These are phyloP conservation scores for Lantana camara DNA, from an alignment of 257 asterid genomes.

Conservation along the genomic window DNA sequence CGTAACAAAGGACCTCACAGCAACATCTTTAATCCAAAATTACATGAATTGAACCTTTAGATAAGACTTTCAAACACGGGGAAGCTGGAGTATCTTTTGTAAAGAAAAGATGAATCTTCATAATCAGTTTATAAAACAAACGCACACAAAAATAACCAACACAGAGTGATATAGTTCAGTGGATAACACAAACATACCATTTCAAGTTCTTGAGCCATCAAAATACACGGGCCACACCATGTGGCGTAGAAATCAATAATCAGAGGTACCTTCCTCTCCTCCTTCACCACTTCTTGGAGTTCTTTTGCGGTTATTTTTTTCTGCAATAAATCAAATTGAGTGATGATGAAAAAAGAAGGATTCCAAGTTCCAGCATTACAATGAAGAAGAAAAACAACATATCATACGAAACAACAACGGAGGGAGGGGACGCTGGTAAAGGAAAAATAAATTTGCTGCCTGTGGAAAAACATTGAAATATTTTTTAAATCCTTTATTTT, in stretches of 20 bases:
- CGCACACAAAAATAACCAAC: not conserved
- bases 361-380: not conserved
- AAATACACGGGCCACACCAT: conserved; percentile 98
- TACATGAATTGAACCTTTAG: not conserved
- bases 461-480: no score
- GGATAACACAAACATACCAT: conserved; percentile 56
- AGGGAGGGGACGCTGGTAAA: no score
- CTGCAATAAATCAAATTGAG: conserved; percentile 39
- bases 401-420: no score
- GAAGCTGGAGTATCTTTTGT: not conserved
- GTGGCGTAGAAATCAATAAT: conserved; percentile 92
- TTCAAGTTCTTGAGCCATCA: conserved; percentile 99
- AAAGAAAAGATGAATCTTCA: not conserved
- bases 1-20: not conserved
- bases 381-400: not conserved
- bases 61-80: not conserved
- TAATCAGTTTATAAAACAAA: not conserved
- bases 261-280: conserved; percentile 79
- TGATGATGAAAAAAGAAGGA: not conserved
- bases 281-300: conserved; percentile 77
- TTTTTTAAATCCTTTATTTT: no score
- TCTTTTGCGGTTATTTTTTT: conserved; percentile 83
- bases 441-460: no score
- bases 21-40: not conserved
- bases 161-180: not conserved